Percentiles rank a stretch among this genome's conserved stretches.
Conservation (phyloP, 345 rosid genomes). For the Barbarea vulgaris region DNA sequence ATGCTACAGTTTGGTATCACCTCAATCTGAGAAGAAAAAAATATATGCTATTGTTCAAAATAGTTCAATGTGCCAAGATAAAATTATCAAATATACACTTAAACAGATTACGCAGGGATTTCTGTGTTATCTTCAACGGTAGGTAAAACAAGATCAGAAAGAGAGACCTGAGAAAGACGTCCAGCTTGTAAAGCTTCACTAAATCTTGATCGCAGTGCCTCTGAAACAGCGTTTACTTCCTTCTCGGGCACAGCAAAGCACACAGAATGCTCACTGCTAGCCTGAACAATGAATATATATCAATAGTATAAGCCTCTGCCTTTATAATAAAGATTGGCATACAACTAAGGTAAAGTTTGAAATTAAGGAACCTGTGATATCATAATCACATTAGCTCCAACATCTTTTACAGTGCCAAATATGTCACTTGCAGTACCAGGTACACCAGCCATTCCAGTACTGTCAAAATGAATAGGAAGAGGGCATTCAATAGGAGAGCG, state of each 20-base stretch:
- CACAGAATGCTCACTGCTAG: slow-evolving; percentile 98
- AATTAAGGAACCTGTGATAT: slow-evolving; percentile 74
- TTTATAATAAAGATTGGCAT: neutral
- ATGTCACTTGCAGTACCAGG: slow-evolving; percentile 97
- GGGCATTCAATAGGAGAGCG: neutral
- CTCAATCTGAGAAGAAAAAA: slow-evolving; percentile 58
- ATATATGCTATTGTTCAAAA: slow-evolving; percentile 27
- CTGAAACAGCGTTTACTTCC: slow-evolving; percentile 90
- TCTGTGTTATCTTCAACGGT: neutral
- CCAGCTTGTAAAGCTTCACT: slow-evolving; percentile 89
- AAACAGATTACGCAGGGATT: neutral
- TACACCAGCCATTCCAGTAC: slow-evolving; percentile 99
- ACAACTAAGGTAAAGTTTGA: neutral
- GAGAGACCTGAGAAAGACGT: slow-evolving; percentile 89
- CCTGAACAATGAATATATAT: slow-evolving; percentile 50
- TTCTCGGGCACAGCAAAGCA: slow-evolving; percentile 99
- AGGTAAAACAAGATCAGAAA: slow-evolving; percentile 21
- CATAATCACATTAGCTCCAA: slow-evolving; percentile 99
- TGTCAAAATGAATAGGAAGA: slow-evolving; percentile 38
- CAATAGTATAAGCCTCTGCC: slow-evolving; percentile 34
- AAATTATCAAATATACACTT: neutral
- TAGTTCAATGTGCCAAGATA: neutral
- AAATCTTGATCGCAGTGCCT: slow-evolving; percentile 83
- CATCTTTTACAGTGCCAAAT: slow-evolving; percentile 93
- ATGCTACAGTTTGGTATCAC: slow-evolving; percentile 90